Conservation (phyloP, 129 eudicot species). For the Tanacetum coccineum region DNA sequence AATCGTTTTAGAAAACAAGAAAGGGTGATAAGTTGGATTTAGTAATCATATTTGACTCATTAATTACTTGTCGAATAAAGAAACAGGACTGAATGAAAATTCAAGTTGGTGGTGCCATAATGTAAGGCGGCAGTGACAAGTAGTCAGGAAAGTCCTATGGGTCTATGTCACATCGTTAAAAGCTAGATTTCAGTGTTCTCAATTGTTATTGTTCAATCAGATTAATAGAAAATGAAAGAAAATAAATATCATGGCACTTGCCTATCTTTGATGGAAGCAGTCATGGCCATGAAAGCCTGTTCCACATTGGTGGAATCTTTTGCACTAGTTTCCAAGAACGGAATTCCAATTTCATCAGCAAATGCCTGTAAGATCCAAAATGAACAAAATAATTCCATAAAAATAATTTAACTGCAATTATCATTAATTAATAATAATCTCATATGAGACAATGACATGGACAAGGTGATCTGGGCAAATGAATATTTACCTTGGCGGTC, state of each 20-base stretch:
- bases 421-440: background rate
- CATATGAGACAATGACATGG: background rate
- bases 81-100: no score
- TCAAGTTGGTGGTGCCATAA: no score
- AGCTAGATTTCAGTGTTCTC: no score
- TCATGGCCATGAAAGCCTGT: slow-evolving; percentile 99
- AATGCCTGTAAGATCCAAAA: slow-evolving; percentile 48
- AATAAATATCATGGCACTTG: slow-evolving; percentile 10
- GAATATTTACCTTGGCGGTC: slow-evolving; percentile 56
- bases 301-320: slow-evolving; percentile 91
- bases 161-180: no score
- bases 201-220: no score
- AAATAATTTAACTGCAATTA: background rate
- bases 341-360: slow-evolving; percentile 98
- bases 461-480: no score
- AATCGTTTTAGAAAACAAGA: background rate
- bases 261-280: slow-evolving; percentile 87
- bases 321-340: slow-evolving; percentile 98
- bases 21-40: background rate
- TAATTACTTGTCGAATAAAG: background rate
- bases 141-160: no score
- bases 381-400: background rate
- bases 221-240: background rate
- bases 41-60: background rate
- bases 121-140: no score